Conservation (phyloP, 495 filamentous ascomycete genomes). For the Tuber microsphaerosporum region DNA sequence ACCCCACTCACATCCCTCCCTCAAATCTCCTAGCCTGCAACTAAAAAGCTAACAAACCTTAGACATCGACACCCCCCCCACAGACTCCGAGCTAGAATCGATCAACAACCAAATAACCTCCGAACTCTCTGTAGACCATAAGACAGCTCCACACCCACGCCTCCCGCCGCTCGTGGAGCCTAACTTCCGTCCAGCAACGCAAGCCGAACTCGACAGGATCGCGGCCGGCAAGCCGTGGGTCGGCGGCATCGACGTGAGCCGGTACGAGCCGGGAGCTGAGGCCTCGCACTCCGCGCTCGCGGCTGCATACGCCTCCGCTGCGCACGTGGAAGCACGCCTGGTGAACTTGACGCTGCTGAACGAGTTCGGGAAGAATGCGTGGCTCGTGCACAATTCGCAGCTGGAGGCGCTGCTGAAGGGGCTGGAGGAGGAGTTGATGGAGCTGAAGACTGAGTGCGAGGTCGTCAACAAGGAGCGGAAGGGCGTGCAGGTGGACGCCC, state of each 20-base stretch:
- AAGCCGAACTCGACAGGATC: slow-evolving; percentile 13
- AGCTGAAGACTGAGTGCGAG: slow-evolving; percentile 57
- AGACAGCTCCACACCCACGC: slow-evolving; percentile 44
- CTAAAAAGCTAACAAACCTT: slow-evolving; percentile 24
- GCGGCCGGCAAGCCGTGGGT: slow-evolving; percentile 51
- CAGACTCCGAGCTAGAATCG: slow-evolving; percentile 51
- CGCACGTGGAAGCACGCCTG: slow-evolving; percentile 59
- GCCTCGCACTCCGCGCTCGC: slow-evolving; percentile 33
- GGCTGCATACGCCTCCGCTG: slow-evolving; percentile 56
- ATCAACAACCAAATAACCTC: slow-evolving; percentile 59
- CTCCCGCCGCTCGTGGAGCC: slow-evolving; percentile 43
- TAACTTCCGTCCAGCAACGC: slow-evolving; percentile 55
- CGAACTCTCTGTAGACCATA: slow-evolving; percentile 52
- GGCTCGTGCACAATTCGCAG: slow-evolving; percentile 76
- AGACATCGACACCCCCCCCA: slow-evolving; percentile 68
- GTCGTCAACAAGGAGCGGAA: slow-evolving; percentile 63
- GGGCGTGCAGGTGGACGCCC: slow-evolving; percentile 59
- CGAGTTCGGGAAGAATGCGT: slow-evolving; percentile 76
- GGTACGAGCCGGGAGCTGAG: slow-evolving; percentile 63
- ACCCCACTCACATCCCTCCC: neutral
- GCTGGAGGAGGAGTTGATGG: slow-evolving; percentile 72
- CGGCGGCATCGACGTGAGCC: slow-evolving; percentile 64
- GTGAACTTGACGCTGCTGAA: slow-evolving; percentile 69
- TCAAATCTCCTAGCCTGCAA: neutral
- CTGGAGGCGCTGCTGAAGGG: slow-evolving; percentile 62